Conservation (phyloP, 441 rosid species). For the Hura crepitans region DNA sequence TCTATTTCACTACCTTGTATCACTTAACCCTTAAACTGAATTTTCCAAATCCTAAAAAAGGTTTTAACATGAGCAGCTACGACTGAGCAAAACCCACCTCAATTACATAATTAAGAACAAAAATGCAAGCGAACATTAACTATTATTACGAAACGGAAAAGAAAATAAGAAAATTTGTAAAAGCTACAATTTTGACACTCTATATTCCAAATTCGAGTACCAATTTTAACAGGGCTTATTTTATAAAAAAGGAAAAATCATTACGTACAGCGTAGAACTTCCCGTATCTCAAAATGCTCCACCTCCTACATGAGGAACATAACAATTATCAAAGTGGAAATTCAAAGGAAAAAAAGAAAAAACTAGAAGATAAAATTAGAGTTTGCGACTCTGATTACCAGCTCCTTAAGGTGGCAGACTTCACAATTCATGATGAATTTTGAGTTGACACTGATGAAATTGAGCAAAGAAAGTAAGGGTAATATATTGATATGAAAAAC, state of each 20-base stretch:
- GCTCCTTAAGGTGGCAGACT: slow-evolving; percentile 91
- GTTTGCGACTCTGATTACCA: slow-evolving; percentile 38
- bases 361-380: neutral
- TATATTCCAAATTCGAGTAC: neutral
- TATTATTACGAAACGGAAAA: neutral
- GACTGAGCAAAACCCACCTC: neutral
- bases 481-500: no score
- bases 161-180: neutral
- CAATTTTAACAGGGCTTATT: neutral
- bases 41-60: neutral
- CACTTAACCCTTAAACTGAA: neutral
- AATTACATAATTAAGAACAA: neutral
- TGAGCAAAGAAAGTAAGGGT: neutral
- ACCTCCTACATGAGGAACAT: slow-evolving; percentile 50
- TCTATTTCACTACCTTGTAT: neutral
- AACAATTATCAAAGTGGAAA: neutral
- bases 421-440: slow-evolving; percentile 74
- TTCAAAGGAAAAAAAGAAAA: neutral
- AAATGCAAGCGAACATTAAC: neutral
- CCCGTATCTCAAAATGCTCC: slow-evolving; percentile 75
- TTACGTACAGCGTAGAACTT: slow-evolving; percentile 78
- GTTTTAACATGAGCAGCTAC: neutral
- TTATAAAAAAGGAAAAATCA: neutral
- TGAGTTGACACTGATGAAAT: neutral
- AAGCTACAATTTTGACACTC: neutral